phyloP scores from a whole-genome alignment of 2,329 filamentous ascomycete genomes.

The Coniochaeta prunicola region DNA sequence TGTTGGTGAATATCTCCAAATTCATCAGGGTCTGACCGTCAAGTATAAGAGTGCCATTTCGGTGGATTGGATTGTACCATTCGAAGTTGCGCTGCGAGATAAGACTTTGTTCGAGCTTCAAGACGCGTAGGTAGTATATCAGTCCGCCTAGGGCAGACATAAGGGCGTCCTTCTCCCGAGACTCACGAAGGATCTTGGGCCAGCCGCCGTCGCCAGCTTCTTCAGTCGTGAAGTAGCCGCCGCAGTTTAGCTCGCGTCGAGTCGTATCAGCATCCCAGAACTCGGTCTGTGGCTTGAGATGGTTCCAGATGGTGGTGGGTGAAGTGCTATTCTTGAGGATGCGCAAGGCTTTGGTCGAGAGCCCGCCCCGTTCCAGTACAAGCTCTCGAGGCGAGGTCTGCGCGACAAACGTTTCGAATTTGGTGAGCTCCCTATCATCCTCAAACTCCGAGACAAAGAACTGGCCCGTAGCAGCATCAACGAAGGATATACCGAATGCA shows the following conservation, averaged over 20 bases:
- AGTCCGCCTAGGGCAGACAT: slow-evolving; percentile 91
- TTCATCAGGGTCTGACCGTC: slow-evolving; percentile 97
- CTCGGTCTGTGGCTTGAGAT: slow-evolving; percentile 77
- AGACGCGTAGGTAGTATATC: slow-evolving; percentile 73
- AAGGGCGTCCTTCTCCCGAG: slow-evolving; percentile 68
- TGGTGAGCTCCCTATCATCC: slow-evolving; percentile 89
- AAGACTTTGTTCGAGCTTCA: slow-evolving; percentile 84
- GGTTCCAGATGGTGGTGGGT: slow-evolving; percentile 92
- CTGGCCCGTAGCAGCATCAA: slow-evolving; percentile 91
- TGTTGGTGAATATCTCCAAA: slow-evolving; percentile 94
- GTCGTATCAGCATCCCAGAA: slow-evolving; percentile 87
- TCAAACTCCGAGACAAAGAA: slow-evolving; percentile 90
- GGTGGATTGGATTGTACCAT: slow-evolving; percentile 84
- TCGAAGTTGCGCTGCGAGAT: slow-evolving; percentile 87
- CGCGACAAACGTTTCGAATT: slow-evolving; percentile 93
- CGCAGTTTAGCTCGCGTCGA: slow-evolving; percentile 70
- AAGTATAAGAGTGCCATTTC: slow-evolving; percentile 84
- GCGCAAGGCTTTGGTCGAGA: slow-evolving; percentile 83
- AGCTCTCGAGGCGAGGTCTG: slow-evolving; percentile 86
- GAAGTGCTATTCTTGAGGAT: slow-evolving; percentile 95
- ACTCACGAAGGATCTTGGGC: slow-evolving; percentile 67
- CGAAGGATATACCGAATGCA: slow-evolving; percentile 85
- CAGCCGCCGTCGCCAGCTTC: slow-evolving; percentile 54
- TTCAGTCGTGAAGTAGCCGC: slow-evolving; percentile 66
- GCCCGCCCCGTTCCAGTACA: slow-evolving; percentile 75